Base-by-base conservation (phyloP, 1,284 basidiomycete genomes). In the Ganoderma multipileum region DNA sequence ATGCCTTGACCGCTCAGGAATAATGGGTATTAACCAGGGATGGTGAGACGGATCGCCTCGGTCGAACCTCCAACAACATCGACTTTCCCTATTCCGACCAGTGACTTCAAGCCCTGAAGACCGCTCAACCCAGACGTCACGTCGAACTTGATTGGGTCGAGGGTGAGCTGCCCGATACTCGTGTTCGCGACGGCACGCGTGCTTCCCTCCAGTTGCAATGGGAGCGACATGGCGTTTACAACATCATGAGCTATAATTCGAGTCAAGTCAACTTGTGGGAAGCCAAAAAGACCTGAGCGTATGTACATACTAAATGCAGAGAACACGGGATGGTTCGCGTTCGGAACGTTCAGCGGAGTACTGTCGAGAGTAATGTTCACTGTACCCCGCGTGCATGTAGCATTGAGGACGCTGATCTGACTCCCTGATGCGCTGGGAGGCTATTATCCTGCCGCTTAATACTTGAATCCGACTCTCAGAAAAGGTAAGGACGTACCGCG, bases 101-200 rank as follows among this genome's bases (percentile, higher is more conserved):
- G 81, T 7, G 84, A 85, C 55, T 87, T 85, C 62, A 94, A 78
- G 11, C 92, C 92, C 70, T 84, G 83, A 18, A 95, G 78, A 63
- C 92, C 93, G 30, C 83, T 79, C 61, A 95, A 80, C 36, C 83
- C 84, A 8, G 90, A 90, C n/a, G 89, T 82, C 8, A 94, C 92
- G 71, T 92, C 89, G 77, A 95, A 91, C 72, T 87, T 87, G 77
- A 95, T 94, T 1, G 90, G 86, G 75, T 92, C 84, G n/a, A 95
- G 83, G 20, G 87, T 87, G 65, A 95, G 86, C 73, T 84, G 79
- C 54, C 93, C 93, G 65, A 95, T 83, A 73, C 88, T 90, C 73
- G 87, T 87, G 75, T 87, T 89, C 38, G 92, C 89, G 14, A 93
- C 77, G 1, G 93, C 89, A 36, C 83, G 81, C 47, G 93, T 88